These are phyloP conservation scores for Angophora floribunda DNA, from an alignment of 345 rosid species.

Conservation along the genomic window DNA sequence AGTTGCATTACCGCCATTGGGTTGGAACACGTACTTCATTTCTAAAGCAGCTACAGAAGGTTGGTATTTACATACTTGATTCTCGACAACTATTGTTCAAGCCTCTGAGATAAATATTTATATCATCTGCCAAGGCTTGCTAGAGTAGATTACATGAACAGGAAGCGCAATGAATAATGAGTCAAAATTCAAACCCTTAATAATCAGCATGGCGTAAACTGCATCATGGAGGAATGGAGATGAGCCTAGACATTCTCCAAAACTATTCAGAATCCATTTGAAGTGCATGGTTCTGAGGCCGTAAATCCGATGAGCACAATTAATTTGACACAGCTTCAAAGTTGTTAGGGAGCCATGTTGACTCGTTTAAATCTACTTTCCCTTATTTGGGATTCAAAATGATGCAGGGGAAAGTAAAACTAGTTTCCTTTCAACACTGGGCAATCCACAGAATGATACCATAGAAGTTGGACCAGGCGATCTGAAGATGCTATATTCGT, in stretches of 20 bases:
- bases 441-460: conserved; percentile 16
- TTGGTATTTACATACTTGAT: conserved; percentile 1
- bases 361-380: neutral
- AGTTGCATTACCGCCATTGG: conserved; percentile 67
- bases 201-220: neutral
- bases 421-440: neutral
- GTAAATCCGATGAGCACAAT: neutral
- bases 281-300: neutral
- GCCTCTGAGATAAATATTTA: neutral
- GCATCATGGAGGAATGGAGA: neutral
- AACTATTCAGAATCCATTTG: neutral
- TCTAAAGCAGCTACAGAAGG: conserved; percentile 39
- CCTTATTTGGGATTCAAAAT: neutral
- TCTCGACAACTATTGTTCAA: neutral
- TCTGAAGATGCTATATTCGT: conserved; percentile 59
- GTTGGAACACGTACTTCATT: conserved; percentile 80
- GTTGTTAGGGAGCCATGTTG: neutral
- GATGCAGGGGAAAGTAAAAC: conserved; percentile 21
- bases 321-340: neutral
- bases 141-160: neutral
- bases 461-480: conserved; percentile 73
- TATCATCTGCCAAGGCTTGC: neutral
- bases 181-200: neutral
- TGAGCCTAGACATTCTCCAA: neutral
- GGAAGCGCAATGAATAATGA: neutral